Conservation (phyloP, 164 flowering plant species). For the Liquidambar formosana region DNA sequence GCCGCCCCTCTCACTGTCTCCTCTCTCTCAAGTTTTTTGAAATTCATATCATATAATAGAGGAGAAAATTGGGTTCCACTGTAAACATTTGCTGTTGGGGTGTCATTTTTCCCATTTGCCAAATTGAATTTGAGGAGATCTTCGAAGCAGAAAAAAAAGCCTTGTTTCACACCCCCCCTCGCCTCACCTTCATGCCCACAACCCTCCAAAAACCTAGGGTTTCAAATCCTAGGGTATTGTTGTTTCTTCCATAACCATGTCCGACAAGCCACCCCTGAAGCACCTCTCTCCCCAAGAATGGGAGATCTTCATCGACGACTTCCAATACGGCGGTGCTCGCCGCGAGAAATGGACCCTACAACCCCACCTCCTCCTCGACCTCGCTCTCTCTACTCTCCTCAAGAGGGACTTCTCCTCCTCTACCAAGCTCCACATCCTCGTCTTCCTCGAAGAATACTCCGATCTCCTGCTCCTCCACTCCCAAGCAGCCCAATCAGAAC, state of each 20-base stretch:
- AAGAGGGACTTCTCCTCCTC: conserved; percentile 52
- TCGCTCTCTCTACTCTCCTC: conserved; percentile 55
- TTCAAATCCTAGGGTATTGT: neutral
- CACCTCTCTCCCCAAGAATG: conserved; percentile 66
- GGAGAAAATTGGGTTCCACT: too few species aligned
- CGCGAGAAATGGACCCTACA: conserved; percentile 41
- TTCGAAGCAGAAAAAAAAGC: too few species aligned
- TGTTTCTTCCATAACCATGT: neutral
- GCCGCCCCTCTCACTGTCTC: too few species aligned
- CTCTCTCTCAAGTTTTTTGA: too few species aligned
- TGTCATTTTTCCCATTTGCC: too few species aligned
- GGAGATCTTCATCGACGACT: conserved; percentile 79
- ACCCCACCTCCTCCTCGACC: conserved; percentile 45
- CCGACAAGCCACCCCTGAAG: conserved; percentile 28
- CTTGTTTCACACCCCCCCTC: neutral
- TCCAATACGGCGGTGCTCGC: conserved; percentile 57
- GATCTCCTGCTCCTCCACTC: conserved; percentile 10
- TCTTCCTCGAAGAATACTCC: conserved; percentile 62
- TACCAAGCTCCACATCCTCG: conserved; percentile 49
- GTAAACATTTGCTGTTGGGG: too few species aligned
- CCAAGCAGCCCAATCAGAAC: conserved; percentile 9
- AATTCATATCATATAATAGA: too few species aligned
- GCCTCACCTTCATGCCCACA: neutral
- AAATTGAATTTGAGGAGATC: too few species aligned
- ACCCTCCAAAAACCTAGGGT: neutral